Evolutionary conservation across 805 yeast genomes (phyloP), one percentile per base, ranked within the genome.

Genomic region (Kluyveromyces lactis): DNA sequence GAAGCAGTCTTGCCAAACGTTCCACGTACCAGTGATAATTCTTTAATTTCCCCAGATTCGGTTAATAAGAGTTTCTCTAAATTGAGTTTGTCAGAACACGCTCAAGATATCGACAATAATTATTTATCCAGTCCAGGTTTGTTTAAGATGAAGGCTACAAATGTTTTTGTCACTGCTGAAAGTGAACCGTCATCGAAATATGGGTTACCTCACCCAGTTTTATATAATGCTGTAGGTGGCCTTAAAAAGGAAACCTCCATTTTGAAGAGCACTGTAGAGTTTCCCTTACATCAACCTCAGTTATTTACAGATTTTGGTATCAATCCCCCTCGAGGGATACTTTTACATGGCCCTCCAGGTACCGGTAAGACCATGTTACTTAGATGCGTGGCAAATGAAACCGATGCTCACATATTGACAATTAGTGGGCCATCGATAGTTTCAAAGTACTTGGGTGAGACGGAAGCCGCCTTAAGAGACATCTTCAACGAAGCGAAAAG

Each of bases 271-370:
- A 76, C 89, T 0, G 76, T 89, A 7, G 83, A 83, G 39, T 67
- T 90, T 2, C 97, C 99, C 0, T 67, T 92, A 18, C 77, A 79
- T 43, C 76, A 76, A 41, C 95, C 97, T 0, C 70, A 72, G 4
- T 61, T 86, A 24, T 90, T 89, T 51, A 69, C 79, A 6, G 77
- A 83, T 40, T 92, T 90, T 64, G 87, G 90, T n/a, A 81, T 87
- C 15, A 71, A 81, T 7, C 97, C 98, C 7, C 96, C 96, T 11
- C 69, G 96, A 42, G 98, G 98, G 26, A 77, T 90, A n/a, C 64
- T 90, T 12, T 62, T 90, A 10, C 95, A 90, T 63, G 98, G 98
- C 0, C 95, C 97, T 2, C 92, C 97, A 2, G 98, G 98, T 3
- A 90, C 97, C 0, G 98, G 98, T 38, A 90, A 90, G 58, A 84